These are phyloP conservation scores for Alternaria sp. DNA, from an alignment of 2,329 filamentous ascomycete species.

Conservation along the genomic window DNA sequence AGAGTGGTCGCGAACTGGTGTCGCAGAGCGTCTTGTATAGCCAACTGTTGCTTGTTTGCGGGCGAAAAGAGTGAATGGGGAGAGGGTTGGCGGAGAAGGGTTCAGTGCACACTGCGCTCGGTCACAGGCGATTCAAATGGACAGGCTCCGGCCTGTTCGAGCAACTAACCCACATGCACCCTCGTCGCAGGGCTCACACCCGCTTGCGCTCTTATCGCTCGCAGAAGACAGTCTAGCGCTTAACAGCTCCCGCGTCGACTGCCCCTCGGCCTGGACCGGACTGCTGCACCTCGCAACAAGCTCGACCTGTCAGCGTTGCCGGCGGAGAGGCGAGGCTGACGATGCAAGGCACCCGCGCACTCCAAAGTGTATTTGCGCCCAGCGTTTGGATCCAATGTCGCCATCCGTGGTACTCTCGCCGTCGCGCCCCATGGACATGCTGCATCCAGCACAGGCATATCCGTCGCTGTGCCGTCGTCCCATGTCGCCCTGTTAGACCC, in stretches of 20 bases:
- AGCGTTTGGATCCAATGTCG: not conserved
- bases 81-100: slow-evolving; percentile 17
- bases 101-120: slow-evolving; percentile 16
- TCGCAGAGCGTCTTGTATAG: not conserved
- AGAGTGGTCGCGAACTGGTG: slow-evolving; percentile 5
- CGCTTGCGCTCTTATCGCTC: slow-evolving; percentile 37
- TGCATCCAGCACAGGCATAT: slow-evolving; percentile 8
- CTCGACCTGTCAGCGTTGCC: not conserved
- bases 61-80: slow-evolving; percentile 16
- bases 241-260: slow-evolving; percentile 23
- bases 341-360: slow-evolving; percentile 23
- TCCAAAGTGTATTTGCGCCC: not conserved
- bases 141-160: slow-evolving; percentile 13
- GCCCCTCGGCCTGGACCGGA: slow-evolving; percentile 18
- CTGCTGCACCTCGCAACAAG: slow-evolving; percentile 9
- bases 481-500: slow-evolving; percentile 18
- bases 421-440: not conserved
- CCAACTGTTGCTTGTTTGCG: slow-evolving; percentile 9
- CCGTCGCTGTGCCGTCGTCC: slow-evolving; percentile 9
- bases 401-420: slow-evolving; percentile 1
- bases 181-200: slow-evolving; percentile 28
- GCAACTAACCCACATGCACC: slow-evolving; percentile 30
- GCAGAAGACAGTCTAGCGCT: slow-evolving; percentile 26
- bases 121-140: slow-evolving; percentile 21
- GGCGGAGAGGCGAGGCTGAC: slow-evolving; percentile 3